Evolutionary conservation across 768 basidiomycete genomes (phyloP), one percentile per base, ranked within the genome.

Genomic region (Pilatotrama ljubarskyi): DNA sequence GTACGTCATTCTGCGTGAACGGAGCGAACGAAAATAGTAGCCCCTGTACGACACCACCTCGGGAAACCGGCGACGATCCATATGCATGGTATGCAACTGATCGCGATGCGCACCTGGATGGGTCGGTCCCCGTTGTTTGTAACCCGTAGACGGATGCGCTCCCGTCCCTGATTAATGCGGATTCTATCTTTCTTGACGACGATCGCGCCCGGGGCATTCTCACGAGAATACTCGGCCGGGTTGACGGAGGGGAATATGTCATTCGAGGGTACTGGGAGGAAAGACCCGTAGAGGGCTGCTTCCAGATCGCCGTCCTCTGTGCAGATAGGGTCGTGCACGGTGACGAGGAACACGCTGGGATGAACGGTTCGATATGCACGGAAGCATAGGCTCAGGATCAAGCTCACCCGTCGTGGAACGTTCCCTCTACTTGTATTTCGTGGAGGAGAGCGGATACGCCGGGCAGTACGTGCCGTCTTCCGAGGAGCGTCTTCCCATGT

Each of bases 391-490:
- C 40, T n/a, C 15, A 40, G 43, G 43, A 54, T 32, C 14, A 46
- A 7, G 9, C 82, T 42, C 66, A 92, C 94, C 91, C 91, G 64
- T 95, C 95, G 7, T 74, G 78, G 67, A 98, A 94, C 1, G 93
- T 95, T 14, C 95, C 95, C 71, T 98, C 95, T 0, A 97, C 93
- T 71, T 97, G 95, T 35, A 99, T 88, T 65, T 95, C 88, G 65
- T 93, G 87, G 24, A 98, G 72, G 46, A 87, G 80, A 6, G 78
- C 75, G 0, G 88, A 82, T 0, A 98, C 95, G 42, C 84, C 84
- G 0, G 93, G 85, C 55, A 95, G 80, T 41, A 98, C 96, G 74
- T 98, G 96, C 48, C 92, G 76, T 29, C 93, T 78, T 2, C 96
- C 95, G 9, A 99, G 81, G 52, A 99, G 71, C 18, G 82, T 83